A percentile compares a stretch with the other conserved stretches of the same genome.
These are phyloP conservation scores for Acarospora socialis DNA, from an alignment of 2,329 filamentous ascomycete genomes.

Conservation along the genomic window DNA sequence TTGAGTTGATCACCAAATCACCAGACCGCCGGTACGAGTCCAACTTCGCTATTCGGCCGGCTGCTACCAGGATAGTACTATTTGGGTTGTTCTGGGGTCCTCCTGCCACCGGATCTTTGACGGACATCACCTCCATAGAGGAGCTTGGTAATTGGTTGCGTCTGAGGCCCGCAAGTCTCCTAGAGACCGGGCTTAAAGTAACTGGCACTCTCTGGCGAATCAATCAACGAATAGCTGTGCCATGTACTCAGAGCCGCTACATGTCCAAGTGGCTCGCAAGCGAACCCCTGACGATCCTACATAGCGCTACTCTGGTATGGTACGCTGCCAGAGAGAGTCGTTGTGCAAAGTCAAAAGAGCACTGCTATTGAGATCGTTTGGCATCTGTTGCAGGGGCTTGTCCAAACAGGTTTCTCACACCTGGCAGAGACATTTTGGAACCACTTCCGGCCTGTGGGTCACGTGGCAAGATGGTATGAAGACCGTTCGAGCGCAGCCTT, in stretches of 20 bases:
- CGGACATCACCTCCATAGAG: slow-evolving; percentile 3
- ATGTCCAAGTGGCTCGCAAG: not conserved
- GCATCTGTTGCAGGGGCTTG: slow-evolving; percentile 2
- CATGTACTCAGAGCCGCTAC: slow-evolving; percentile 1
- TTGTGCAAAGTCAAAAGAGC: too few species aligned
- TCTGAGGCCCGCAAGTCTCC: slow-evolving; percentile 3
- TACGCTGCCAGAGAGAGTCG: too few species aligned
- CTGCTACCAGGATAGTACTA: too few species aligned
- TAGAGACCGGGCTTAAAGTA: slow-evolving; percentile 1
- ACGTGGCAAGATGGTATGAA: not conserved
- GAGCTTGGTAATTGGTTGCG: slow-evolving; percentile 1
- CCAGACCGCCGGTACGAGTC: too few species aligned
- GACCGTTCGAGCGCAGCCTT: not conserved
- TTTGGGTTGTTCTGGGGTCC: slow-evolving; percentile 8
- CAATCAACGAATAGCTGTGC: not conserved
- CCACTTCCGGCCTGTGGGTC: slow-evolving; percentile 3
- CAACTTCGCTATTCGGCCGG: too few species aligned
- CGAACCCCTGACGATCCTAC: too few species aligned
- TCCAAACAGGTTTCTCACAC: slow-evolving; percentile 1
- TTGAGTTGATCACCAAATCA: too few species aligned
- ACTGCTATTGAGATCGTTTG: slow-evolving; percentile 4
- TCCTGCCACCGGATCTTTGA: slow-evolving; percentile 1
- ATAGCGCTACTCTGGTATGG: too few species aligned
- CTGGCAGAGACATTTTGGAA: slow-evolving; percentile 5
- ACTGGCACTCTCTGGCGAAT: slow-evolving; percentile 4